These are phyloP conservation scores for Zhuliangozyma parablackwelliae DNA, from an alignment of 1,139 yeast species.

Conservation along the genomic window DNA sequence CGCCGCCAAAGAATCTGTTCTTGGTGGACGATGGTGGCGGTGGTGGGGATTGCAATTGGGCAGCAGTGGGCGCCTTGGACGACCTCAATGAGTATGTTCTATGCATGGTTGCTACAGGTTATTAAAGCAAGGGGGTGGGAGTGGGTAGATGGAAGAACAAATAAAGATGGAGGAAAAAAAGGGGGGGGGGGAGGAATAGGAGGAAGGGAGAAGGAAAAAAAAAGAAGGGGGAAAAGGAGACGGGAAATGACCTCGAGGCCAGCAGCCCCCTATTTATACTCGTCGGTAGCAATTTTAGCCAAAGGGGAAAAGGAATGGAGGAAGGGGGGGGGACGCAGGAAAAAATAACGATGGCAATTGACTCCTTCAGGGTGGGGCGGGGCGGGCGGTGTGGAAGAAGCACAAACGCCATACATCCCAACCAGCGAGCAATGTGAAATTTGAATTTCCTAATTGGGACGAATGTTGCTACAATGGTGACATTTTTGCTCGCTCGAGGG, in stretches of 20 bases:
- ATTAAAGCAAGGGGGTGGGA: slow-evolving; percentile 30
- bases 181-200: slow-evolving; percentile 1
- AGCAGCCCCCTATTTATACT: too few relatives aligned
- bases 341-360: background rate
- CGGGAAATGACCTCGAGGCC: too few relatives aligned
- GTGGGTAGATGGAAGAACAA: background rate
- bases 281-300: background rate
- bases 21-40: slow-evolving; percentile 86
- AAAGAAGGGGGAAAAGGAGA: too few relatives aligned
- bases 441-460: slow-evolving; percentile 1
- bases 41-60: slow-evolving; percentile 90
- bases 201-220: background rate
- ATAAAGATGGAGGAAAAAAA: slow-evolving; percentile 1
- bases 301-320: slow-evolving; percentile 1
- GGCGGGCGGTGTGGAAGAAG: background rate
- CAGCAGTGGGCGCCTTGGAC: slow-evolving; percentile 92
- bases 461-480: background rate
- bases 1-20: slow-evolving; percentile 78
- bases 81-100: slow-evolving; percentile 97
- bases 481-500: background rate
- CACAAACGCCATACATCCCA: background rate
- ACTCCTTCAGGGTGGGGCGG: background rate
- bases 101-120: slow-evolving; percentile 64
- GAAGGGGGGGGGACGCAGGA: background rate
- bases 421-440: background rate